These are phyloP conservation scores for Umbelopsis vinacea DNA, from an alignment of 192 early-diverging fungal species.

Conservation along the genomic window DNA sequence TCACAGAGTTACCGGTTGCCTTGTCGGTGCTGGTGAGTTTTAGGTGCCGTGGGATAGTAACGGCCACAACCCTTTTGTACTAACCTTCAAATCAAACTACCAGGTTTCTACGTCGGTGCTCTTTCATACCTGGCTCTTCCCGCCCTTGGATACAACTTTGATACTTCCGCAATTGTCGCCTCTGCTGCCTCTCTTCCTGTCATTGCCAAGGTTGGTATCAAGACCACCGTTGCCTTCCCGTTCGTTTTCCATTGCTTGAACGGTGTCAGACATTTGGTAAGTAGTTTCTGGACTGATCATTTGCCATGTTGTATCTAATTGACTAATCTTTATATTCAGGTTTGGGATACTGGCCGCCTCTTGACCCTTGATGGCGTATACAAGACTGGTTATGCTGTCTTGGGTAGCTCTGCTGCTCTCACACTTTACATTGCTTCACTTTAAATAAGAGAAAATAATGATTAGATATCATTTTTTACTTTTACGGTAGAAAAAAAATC, in stretches of 20 bases:
- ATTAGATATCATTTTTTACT: constrained; percentile 9
- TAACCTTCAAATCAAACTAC: constrained; percentile 20
- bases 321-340: constrained; percentile 38
- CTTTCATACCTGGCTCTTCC: constrained; percentile 72
- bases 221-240: constrained; percentile 71
- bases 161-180: constrained; percentile 68
- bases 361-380: constrained; percentile 83
- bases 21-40: constrained; percentile 67
- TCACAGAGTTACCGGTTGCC: constrained; percentile 80
- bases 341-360: constrained; percentile 79
- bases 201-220: constrained; percentile 69
- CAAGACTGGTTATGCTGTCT: constrained; percentile 76
- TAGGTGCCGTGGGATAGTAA: neutral
- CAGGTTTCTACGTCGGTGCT: constrained; percentile 69
- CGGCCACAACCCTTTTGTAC: neutral
- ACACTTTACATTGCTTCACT: constrained; percentile 38
- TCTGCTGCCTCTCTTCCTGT: constrained; percentile 70
- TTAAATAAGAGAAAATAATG: constrained; percentile 26
- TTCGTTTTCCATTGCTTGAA: constrained; percentile 86
- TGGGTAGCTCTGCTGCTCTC: constrained; percentile 48
- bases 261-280: constrained; percentile 87
- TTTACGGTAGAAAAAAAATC: neutral
- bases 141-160: constrained; percentile 61
- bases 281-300: constrained; percentile 10
- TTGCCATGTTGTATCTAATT: constrained; percentile 1